Evolutionary conservation across 2,329 filamentous ascomycete genomes (phyloP).

Genomic region (Penicillium thymicola): DNA sequence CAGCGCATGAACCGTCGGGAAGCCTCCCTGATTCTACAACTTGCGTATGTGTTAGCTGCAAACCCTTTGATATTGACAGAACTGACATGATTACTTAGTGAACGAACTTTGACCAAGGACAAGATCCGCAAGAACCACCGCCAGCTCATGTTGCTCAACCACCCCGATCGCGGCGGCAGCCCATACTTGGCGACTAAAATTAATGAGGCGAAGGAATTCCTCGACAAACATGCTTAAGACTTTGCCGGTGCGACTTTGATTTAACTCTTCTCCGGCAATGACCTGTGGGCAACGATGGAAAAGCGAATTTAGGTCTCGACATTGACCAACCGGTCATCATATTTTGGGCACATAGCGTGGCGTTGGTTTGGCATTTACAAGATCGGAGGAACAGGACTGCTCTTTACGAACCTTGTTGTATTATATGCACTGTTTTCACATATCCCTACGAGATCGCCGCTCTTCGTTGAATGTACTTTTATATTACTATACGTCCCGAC

Average conservation of each 20-base stretch:
- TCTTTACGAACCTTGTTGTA: slow-evolving; percentile 56
- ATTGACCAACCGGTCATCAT: slow-evolving; percentile 15
- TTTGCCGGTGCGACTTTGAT: background rate
- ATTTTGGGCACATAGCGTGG: slow-evolving; percentile 42
- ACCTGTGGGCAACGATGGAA: slow-evolving; percentile 1
- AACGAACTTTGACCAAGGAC: slow-evolving; percentile 83
- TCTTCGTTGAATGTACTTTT: slow-evolving; percentile 44
- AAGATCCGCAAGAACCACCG: slow-evolving; percentile 94
- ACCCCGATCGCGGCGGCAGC: slow-evolving; percentile 94
- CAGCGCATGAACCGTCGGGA: slow-evolving; percentile 89
- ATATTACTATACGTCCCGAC: slow-evolving; percentile 8
- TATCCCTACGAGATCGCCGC: slow-evolving; percentile 61
- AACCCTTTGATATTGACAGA: background rate
- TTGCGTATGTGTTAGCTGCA: slow-evolving; percentile 61
- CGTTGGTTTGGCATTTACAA: slow-evolving; percentile 34
- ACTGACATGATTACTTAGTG: slow-evolving; percentile 53
- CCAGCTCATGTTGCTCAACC: slow-evolving; percentile 93
- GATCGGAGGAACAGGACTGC: slow-evolving; percentile 19
- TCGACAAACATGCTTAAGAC: slow-evolving; percentile 66
- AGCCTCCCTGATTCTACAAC: slow-evolving; percentile 82
- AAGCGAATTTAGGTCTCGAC: slow-evolving; percentile 18
- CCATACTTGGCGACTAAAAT: slow-evolving; percentile 96
- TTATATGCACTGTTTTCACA: slow-evolving; percentile 56
- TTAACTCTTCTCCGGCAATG: background rate
- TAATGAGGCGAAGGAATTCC: slow-evolving; percentile 94